Evolutionary conservation across 2,329 filamentous ascomycete species (phyloP).

Genomic region (Cytospora paraplurivora): DNA sequence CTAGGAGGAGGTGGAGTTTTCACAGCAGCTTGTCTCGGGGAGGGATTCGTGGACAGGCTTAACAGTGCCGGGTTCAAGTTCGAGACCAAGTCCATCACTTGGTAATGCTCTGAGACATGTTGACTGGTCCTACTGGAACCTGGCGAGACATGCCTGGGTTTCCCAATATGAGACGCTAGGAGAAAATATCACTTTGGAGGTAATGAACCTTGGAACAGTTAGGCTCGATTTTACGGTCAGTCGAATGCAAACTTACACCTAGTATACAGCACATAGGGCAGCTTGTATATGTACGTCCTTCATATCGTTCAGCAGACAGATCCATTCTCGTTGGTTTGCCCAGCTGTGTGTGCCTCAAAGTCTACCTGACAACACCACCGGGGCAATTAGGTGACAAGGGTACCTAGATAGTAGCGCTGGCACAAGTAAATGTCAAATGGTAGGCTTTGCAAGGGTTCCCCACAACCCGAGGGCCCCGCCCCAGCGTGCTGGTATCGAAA

Average conservation of each 20-base stretch:
- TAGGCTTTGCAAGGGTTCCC: neutral
- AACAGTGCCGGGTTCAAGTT: conserved; percentile 63
- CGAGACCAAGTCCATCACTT: conserved; percentile 49
- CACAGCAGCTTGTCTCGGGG: conserved; percentile 72
- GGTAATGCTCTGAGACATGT: conserved; percentile 33
- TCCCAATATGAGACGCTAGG: neutral
- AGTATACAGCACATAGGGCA: too few relatives aligned
- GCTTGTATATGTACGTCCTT: too few relatives aligned
- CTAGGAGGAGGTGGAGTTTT: conserved; percentile 65
- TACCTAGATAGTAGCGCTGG: too few relatives aligned
- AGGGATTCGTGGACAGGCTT: conserved; percentile 65
- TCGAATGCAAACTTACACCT: too few relatives aligned
- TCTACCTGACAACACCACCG: too few relatives aligned
- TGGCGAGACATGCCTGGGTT: neutral
- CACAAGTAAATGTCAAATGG: too few relatives aligned
- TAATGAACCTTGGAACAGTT: too few relatives aligned
- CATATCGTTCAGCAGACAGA: too few relatives aligned
- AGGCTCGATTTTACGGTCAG: too few relatives aligned
- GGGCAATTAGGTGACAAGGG: too few relatives aligned
- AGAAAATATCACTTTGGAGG: neutral
- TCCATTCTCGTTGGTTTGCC: too few relatives aligned
- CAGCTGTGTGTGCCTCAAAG: too few relatives aligned
- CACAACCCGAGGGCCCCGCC: neutral
- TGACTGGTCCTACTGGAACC: neutral
- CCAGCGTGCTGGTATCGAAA: neutral